A percentile compares a stretch with the other conserved stretches of the same genome.
Evolutionary conservation across 371 early-diverging fungal genomes (phyloP).

Genomic region (Apophysomyces variabilis): DNA sequence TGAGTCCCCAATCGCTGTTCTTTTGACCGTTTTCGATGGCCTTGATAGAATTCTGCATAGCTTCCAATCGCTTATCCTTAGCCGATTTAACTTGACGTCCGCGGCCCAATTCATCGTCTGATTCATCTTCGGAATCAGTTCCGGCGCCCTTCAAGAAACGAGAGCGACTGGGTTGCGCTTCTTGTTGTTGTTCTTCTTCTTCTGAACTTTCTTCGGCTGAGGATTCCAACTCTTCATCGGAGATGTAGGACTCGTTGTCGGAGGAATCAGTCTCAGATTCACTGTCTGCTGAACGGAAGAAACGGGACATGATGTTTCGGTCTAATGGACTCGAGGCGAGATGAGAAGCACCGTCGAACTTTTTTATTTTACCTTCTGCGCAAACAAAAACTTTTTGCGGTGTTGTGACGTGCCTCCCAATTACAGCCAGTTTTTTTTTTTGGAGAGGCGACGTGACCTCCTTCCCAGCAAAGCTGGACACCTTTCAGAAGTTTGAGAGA

Average conservation of each 20-base stretch:
- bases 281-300: conserved; percentile 63
- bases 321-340: conserved; percentile 11
- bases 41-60: conserved; percentile 64
- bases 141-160: conserved; percentile 53
- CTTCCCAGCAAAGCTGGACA: too few relatives aligned
- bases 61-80: conserved; percentile 86
- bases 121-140: conserved; percentile 62
- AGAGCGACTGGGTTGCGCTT: conserved; percentile 38
- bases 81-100: conserved; percentile 81
- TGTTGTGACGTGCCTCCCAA: conserved; percentile 2
- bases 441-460: too few relatives aligned
- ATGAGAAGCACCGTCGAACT: conserved; percentile 11
- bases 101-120: conserved; percentile 71
- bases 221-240: conserved; percentile 60
- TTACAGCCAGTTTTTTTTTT: too few relatives aligned
- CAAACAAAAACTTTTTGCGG: conserved; percentile 7
- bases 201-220: conserved; percentile 51
- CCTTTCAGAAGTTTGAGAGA: too few relatives aligned
- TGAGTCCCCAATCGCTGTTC: conserved; percentile 89
- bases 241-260: conserved; percentile 61
- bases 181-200: conserved; percentile 45
- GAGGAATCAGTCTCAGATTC: conserved; percentile 62
- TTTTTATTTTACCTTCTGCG: not conserved
- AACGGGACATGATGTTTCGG: conserved; percentile 51
- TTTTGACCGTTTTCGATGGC: conserved; percentile 78